Conservation (phyloP, 225 moss, liverwort and hornwort genomes). For the Polytrichum formosum region DNA sequence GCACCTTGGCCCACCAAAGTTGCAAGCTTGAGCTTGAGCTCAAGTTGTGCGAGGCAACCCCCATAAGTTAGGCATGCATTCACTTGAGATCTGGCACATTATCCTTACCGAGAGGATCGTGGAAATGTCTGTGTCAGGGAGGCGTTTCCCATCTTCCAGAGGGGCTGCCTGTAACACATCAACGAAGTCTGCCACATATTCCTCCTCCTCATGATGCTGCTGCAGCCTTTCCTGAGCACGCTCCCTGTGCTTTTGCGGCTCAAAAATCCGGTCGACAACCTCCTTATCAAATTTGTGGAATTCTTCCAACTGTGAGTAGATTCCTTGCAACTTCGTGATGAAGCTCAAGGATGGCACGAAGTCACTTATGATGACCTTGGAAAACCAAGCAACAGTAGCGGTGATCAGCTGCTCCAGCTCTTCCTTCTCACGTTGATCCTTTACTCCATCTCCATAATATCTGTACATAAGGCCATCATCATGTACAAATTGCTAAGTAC, state of each 20-base stretch:
- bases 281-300: constrained; percentile 15
- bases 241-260: constrained; percentile 32
- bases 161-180: constrained; percentile 48
- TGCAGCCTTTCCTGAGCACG: constrained; percentile 20
- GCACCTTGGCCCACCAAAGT: too few species aligned
- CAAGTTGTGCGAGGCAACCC: too few species aligned
- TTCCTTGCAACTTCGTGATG: constrained; percentile 36
- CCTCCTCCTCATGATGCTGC: neutral
- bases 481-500: too few species aligned
- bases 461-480: constrained; percentile 3
- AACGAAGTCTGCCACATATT: constrained; percentile 49
- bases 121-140: constrained; percentile 24
- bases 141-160: constrained; percentile 27
- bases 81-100: neutral
- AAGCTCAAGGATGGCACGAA: constrained; percentile 27
- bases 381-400: constrained; percentile 12
- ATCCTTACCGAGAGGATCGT: constrained; percentile 33
- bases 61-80: too few species aligned
- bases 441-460: constrained; percentile 38
- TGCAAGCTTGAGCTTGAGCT: too few species aligned
- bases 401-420: constrained; percentile 23
- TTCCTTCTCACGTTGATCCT: constrained; percentile 28
- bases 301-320: constrained; percentile 11
- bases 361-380: constrained; percentile 27
- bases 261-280: constrained; percentile 33